Base-by-base conservation (phyloP, 2,329 filamentous ascomycete genomes). In the Hirsutella rhossiliensis region DNA sequence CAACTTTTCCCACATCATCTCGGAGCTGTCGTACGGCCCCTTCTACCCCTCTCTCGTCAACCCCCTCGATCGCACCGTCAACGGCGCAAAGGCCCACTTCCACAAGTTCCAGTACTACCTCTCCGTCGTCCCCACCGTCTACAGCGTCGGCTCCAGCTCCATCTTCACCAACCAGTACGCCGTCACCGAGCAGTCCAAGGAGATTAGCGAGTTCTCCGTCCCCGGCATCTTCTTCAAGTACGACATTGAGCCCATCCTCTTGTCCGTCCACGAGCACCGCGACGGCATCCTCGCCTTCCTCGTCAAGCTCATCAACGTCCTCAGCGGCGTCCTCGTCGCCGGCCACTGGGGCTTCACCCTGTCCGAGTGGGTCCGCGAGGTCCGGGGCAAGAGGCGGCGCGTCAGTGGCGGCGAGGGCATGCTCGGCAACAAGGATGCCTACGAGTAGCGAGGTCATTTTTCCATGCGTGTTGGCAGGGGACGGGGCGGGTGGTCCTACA, bases 71-170 rank as follows among this genome's bases (percentile, higher is more conserved):
- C 82, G 83, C 52, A 97, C 92, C 38, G 78, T 89, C 64, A 85
- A 89, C 56, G 66, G 72, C 4, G 90, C 85, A n/a, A 60, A 72
- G 15, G 61, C 65, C 48, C 75, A 94, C 71, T 97, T 96, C 71
- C 83, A 90, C 76, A 94, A 92, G 66, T 97, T 88, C 70, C 92
- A 98, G 66, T 98, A 98, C 75, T 97, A 92, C 69, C 74, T 97
- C 59, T 94, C 86, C 34, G 76, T 98, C 32, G 92, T 98, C 3
- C 92, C 92, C 2, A 98, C 92, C 5, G 78, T 94, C 56, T 98
- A 97, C 72, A 88, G 79, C 62, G 73, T 83, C 47, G 72, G 72
- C 40, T 61, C 64, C 29, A 75, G 76, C 56, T 82, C 80, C 43
- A 80, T 98, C 59, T 78, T 83, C 64, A 97, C 92, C 15, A 98